These are phyloP conservation scores for Candida ficus DNA, from an alignment of 805 yeast genomes.

Conservation along the genomic window DNA sequence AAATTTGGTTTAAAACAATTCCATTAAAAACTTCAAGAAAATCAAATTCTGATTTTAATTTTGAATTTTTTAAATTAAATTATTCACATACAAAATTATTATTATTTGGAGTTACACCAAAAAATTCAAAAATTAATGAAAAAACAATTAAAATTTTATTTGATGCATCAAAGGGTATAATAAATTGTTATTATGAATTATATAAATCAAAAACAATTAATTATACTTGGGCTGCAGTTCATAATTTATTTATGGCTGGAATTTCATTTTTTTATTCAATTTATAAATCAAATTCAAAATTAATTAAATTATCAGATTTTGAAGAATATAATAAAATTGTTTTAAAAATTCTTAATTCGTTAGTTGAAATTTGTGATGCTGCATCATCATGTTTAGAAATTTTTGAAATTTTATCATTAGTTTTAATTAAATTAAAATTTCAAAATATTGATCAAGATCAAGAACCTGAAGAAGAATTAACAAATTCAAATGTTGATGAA, in stretches of 20 bases:
- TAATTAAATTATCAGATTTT: constrained; percentile 41
- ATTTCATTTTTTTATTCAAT: constrained; percentile 76
- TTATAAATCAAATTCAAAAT: constrained; percentile 58
- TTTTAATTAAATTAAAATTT: constrained; percentile 55
- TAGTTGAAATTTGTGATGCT: constrained; percentile 72
- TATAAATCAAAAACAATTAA: constrained; percentile 56
- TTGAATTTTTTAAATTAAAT: constrained; percentile 66
- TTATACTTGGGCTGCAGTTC: constrained; percentile 92
- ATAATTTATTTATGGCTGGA: constrained; percentile 84
- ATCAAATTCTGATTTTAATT: constrained; percentile 72
- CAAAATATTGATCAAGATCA: constrained; percentile 9
- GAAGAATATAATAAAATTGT: constrained; percentile 46
- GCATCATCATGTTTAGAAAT: constrained; percentile 68
- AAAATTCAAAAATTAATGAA: constrained; percentile 46
- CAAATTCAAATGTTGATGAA: constrained; percentile 13
- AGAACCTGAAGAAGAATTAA: not conserved
- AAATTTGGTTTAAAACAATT: constrained; percentile 51
- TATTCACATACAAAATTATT: constrained; percentile 70
- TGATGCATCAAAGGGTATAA: constrained; percentile 62
- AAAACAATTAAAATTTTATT: constrained; percentile 53
- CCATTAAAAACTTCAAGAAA: constrained; percentile 51
- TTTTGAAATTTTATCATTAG: constrained; percentile 67
- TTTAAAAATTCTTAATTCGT: constrained; percentile 50
- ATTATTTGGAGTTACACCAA: constrained; percentile 75
- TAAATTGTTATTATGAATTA: constrained; percentile 55